phyloP scores from a whole-genome alignment of 2,329 filamentous ascomycete species.

The Chrysoporthe puriensis region DNA sequence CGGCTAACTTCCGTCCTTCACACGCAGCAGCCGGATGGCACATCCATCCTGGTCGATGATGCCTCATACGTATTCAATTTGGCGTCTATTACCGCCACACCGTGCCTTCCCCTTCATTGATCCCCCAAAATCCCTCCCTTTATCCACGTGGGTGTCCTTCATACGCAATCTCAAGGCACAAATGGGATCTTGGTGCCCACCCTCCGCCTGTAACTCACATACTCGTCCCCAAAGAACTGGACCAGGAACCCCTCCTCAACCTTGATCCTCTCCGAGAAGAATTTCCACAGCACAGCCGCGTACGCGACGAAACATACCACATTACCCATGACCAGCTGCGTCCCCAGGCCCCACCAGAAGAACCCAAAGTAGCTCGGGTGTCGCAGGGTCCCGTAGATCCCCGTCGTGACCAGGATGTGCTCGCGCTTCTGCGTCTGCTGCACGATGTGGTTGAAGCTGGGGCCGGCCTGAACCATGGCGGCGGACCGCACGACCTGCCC shows the following conservation, averaged over 20 bases:
- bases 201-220: slow-evolving; percentile 70
- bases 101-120: not conserved
- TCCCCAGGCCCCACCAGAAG: slow-evolving; percentile 98
- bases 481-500: slow-evolving; percentile 78
- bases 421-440: slow-evolving; percentile 69
- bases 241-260: slow-evolving; percentile 80
- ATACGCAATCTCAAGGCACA: slow-evolving; percentile 44
- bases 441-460: slow-evolving; percentile 89
- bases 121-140: not conserved
- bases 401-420: slow-evolving; percentile 81
- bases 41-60: not conserved
- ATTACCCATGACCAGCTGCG: slow-evolving; percentile 89
- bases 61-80: not conserved
- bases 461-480: slow-evolving; percentile 88
- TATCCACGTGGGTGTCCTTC: not conserved
- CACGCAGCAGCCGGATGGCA: not conserved
- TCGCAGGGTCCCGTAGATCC: slow-evolving; percentile 75
- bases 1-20: no score
- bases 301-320: slow-evolving; percentile 76
- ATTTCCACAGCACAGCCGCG: slow-evolving; percentile 76
- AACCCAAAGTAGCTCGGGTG: slow-evolving; percentile 98
- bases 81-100: not conserved
- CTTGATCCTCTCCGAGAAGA: slow-evolving; percentile 75
- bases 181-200: slow-evolving; percentile 84
- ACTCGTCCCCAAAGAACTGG: slow-evolving; percentile 83